Evolutionary conservation across 352 stramenopile species (phyloP), one percentile per base, ranked within the genome.

Genomic region (Pythium graminicola): DNA sequence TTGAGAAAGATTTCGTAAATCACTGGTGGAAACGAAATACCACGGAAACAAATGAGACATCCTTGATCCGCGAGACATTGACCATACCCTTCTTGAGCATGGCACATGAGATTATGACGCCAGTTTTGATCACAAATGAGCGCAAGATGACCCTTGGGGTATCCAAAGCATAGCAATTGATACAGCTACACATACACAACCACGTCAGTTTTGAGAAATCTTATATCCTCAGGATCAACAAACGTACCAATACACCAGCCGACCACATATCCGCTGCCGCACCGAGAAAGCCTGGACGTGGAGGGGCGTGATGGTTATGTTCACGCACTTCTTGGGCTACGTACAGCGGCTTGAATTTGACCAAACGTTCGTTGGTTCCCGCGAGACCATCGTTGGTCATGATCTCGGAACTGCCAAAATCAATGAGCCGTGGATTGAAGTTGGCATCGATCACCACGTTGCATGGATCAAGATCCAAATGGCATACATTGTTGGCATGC

Each of bases 341-440:
- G 53, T 86, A 90, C 0, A 87, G 63, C 24, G 80, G 76, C 49
- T 90, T 90, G 53, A 85, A 90, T 64, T 90, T 90, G 62, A 90
- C 68, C 3, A 87, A 56, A 14, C 70, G 64, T 36, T 83, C 70
- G 38, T 70, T 60, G 0, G 65, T 57, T 35, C 80, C 76, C 0
- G 75, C 80, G n/a, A 67, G 48, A 28, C 77, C 75, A 42, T 83
- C 76, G 50, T 81, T 75, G 8, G 66, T 72, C 75, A 88, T 85
- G 65, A 86, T 81, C 65, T 85, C 73, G 11, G 73, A 82, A 65
- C 80, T 90, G 31, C 81, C 81, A 64, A 89, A 93, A 60, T 93
- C 81, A 19, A 89, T 85, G 22, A 93, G 65, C 17, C 78, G 72
- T 35, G 78, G 72, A 9, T 70, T 77, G 20, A 62, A 61, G 6